Evolutionary conservation across 2,329 filamentous ascomycete genomes (phyloP), one percentile per base, ranked within the genome.

Genomic region (Ceratocystis cacaofunesta): DNA sequence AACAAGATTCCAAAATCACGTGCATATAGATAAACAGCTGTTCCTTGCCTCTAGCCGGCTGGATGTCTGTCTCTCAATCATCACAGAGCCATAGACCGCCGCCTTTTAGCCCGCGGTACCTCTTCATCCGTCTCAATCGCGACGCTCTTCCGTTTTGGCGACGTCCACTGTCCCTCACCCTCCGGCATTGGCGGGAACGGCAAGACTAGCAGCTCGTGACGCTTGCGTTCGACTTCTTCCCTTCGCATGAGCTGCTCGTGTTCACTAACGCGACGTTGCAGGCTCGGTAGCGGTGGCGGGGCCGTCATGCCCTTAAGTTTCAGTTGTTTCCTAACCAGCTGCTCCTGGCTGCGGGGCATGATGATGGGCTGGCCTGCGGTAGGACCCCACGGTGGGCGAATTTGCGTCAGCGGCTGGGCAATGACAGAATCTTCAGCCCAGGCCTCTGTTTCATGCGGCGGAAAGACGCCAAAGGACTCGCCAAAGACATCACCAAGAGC

Each of bases 401-500:
- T 28, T 30, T 44, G 43, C 22, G 48, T 30, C 62, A 64, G 62
- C 17, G 28, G 15, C 30, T 52, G 10, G 7, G 36, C 28, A 1
- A 66, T 30, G 46, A 6, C 22, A 25, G 65, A 66, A n/a, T 64
- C 12, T 10, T 64, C 52, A 22, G 41, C 30, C 65, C 65, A 66
- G 8, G 19, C 22, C 46, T 66, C 65, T 1, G 55, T 28, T 15
- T 50, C 61, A 32, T 15, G 22, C 5, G 70, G 68, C 43, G 73
- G 72, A 28, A 73, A 73, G 22, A 75, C 70, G 25, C 80, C 80
- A 2, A 81, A 78, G 22, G 73, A 73, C 19, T 75, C 71, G 25
- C 80, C 80, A 3, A 81, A 78, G 12, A 83, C 69, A 2, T 82
- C 71, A 6, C 82, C 81, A 0, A 85, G 72, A 2, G 80, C 82